Evolutionary conservation across 1,139 yeast species (phyloP).

Genomic region (Candida pseudocylindracea): DNA sequence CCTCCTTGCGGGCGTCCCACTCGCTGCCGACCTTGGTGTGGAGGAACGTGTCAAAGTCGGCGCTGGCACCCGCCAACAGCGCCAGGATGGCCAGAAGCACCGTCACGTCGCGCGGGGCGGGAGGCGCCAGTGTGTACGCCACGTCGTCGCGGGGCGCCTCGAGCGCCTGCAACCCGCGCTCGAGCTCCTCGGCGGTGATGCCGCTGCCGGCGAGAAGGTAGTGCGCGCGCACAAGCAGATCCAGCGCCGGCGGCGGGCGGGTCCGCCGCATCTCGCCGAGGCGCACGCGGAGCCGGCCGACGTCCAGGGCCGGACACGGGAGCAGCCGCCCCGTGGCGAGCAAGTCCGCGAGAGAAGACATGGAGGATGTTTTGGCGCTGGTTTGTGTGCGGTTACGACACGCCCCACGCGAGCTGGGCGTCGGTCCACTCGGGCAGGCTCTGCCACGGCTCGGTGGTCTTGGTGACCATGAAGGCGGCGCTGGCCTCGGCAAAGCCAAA

Average conservation of each 20-base stretch:
- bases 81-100: constrained; percentile 71
- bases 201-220: constrained; percentile 83
- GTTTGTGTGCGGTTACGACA: no score
- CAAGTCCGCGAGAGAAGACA: no score
- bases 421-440: no score
- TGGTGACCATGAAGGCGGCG: constrained; percentile 30
- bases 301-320: no score
- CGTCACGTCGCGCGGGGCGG: constrained; percentile 13
- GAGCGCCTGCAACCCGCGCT: constrained; percentile 30
- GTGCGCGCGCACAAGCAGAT: constrained; percentile 26
- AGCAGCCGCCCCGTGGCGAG: no score
- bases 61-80: constrained; percentile 49
- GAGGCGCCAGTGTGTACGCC: neutral
- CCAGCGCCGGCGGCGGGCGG: no score
- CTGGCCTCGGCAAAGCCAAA: constrained; percentile 34
- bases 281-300: no score
- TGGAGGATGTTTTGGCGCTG: no score
- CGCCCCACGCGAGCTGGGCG: no score
- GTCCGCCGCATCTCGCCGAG: no score
- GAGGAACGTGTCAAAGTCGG: constrained; percentile 64
- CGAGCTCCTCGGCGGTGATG: constrained; percentile 71
- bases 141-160: constrained; percentile 6
- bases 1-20: constrained; percentile 23
- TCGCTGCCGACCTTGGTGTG: constrained; percentile 55
- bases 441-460: constrained; percentile 3